Conservation (phyloP, 2,329 filamentous ascomycete species). For the Ramularia collo-cygni region DNA sequence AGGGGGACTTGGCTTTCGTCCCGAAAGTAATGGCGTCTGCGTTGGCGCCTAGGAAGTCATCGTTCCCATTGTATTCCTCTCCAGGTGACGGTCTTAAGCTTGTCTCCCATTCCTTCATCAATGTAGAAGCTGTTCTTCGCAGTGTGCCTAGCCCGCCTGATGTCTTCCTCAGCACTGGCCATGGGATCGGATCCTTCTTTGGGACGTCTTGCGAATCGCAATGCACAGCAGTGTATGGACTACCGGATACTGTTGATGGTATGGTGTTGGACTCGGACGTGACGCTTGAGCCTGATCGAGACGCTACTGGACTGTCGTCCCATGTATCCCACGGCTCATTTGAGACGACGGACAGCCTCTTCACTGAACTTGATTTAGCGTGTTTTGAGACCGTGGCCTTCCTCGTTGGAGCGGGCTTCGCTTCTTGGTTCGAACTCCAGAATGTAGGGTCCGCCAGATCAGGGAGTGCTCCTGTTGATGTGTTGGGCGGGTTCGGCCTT, state of each 20-base stretch:
- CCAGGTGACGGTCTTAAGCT: conserved; percentile 46
- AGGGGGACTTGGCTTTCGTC: conserved; percentile 1
- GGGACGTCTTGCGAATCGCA: conserved; percentile 12
- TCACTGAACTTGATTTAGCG: conserved; percentile 15
- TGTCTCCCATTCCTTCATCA: conserved; percentile 90
- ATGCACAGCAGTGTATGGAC: conserved; percentile 16
- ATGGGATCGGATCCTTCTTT: conserved; percentile 45
- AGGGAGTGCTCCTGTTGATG: conserved; percentile 19
- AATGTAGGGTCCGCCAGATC: conserved; percentile 26
- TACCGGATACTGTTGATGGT: conserved; percentile 21
- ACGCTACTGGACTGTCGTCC: conserved; percentile 23
- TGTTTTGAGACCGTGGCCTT: conserved; percentile 19
- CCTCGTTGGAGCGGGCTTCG: conserved; percentile 18
- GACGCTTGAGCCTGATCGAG: conserved; percentile 19
- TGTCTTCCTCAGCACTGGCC: conserved; percentile 61
- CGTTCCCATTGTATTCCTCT: conserved; percentile 18
- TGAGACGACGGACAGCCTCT: conserved; percentile 17
- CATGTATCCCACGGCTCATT: conserved; percentile 28
- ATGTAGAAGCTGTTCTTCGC: conserved; percentile 71
- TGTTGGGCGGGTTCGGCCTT: conserved; percentile 17
- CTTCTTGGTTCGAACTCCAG: conserved; percentile 22
- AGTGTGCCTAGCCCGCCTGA: conserved; percentile 67
- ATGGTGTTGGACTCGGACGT: conserved; percentile 22
- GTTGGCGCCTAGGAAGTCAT: conserved; percentile 23
- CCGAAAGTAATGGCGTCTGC: conserved; percentile 21